Conservation (phyloP, 2,329 filamentous ascomycete species). For the Clonostachys sp. region DNA sequence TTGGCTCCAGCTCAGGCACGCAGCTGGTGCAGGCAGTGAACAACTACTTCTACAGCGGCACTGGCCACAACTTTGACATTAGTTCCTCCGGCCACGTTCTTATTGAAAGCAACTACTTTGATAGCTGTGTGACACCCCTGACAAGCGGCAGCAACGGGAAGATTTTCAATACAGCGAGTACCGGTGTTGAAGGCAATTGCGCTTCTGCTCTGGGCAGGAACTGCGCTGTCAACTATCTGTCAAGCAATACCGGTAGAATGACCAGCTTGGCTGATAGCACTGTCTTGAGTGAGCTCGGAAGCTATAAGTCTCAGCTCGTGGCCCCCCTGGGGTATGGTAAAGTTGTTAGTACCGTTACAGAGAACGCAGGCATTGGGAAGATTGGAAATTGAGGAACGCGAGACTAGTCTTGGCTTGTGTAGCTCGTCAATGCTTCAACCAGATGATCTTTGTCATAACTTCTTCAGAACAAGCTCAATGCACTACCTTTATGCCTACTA, state of each 20-base stretch:
- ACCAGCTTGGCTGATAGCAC: not conserved
- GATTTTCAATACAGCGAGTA: constrained; percentile 2
- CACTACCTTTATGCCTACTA: no score
- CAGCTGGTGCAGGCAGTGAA: constrained; percentile 56
- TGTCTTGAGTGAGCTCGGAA: not conserved
- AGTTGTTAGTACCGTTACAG: not conserved
- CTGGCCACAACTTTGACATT: constrained; percentile 54
- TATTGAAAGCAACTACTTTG: constrained; percentile 54
- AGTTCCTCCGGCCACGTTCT: constrained; percentile 35
- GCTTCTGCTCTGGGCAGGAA: not conserved
- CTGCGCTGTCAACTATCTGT: constrained; percentile 1
- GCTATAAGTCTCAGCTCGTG: not conserved
- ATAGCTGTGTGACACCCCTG: constrained; percentile 37
- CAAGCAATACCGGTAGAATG: no score
- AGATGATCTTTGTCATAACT: no score
- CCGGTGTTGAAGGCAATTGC: constrained; percentile 10
- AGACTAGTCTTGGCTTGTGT: no score
- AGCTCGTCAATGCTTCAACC: no score
- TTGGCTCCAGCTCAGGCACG: constrained; percentile 52
- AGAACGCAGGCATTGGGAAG: not conserved
- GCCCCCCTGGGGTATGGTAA: not conserved
- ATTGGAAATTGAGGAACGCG: not conserved
- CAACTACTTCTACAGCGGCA: constrained; percentile 55
- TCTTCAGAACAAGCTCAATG: no score
- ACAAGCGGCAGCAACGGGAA: not conserved